Percentiles rank a stretch among this genome's conserved stretches.
phyloP scores from a whole-genome alignment of 768 basidiomycete species.

The Coprinopsis marcescibilis region DNA sequence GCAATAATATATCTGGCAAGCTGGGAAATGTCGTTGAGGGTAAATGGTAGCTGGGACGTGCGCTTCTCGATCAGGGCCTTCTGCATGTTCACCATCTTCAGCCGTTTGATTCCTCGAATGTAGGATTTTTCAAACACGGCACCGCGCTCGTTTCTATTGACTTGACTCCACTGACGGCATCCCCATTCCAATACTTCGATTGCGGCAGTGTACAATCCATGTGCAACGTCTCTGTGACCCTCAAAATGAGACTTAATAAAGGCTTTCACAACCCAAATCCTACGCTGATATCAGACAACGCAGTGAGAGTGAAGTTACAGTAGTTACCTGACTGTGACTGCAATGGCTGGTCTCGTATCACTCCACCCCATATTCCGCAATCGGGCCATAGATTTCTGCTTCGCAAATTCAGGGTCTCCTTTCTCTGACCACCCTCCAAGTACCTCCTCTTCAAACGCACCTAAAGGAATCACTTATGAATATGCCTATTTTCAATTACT shows the following conservation, averaged over 20 bases:
- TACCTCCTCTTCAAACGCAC: not conserved
- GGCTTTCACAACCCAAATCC: not conserved
- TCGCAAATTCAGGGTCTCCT: no score
- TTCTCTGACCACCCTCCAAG: not conserved
- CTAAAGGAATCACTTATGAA: not conserved
- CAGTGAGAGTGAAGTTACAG: no score
- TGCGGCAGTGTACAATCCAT: slow-evolving; percentile 31
- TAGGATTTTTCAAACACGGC: slow-evolving; percentile 37
- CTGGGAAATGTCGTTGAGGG: slow-evolving; percentile 24
- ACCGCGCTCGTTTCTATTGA: slow-evolving; percentile 32
- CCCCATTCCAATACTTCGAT: slow-evolving; percentile 42
- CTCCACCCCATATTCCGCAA: not conserved
- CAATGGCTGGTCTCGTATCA: not conserved
- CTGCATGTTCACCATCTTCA: slow-evolving; percentile 28
- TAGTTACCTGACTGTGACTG: not conserved
- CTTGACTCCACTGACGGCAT: slow-evolving; percentile 29
- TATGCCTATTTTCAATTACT: no score
- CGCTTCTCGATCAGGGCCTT: not conserved
- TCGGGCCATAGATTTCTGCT: not conserved
- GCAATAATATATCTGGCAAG: slow-evolving; percentile 26
- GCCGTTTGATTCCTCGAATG: slow-evolving; percentile 33
- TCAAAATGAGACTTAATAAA: not conserved
- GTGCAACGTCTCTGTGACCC: slow-evolving; percentile 11
- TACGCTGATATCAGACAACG: not conserved
- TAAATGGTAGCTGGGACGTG: slow-evolving; percentile 15